Percentiles rank a stretch among this genome's conserved stretches.
Evolutionary conservation across 176 grass and related monocot species (phyloP).

Genomic region (Rhynchospora breviuscula): DNA sequence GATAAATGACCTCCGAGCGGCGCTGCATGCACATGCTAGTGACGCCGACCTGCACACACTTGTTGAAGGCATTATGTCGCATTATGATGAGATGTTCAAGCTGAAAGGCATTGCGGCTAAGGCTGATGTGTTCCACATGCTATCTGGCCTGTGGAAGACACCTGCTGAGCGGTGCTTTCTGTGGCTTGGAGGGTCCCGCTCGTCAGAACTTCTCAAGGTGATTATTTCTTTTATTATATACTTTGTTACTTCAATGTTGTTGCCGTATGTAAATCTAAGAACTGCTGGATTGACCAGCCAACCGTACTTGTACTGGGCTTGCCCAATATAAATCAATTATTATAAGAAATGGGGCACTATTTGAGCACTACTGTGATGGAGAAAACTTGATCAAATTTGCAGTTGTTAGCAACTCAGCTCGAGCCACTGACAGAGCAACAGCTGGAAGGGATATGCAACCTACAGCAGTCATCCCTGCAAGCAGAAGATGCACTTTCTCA

Average conservation of each 20-base stretch:
- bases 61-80: constrained; percentile 61
- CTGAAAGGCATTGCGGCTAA: constrained; percentile 78
- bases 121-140: constrained; percentile 83
- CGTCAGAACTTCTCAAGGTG: constrained; percentile 93
- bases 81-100: constrained; percentile 82
- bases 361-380: background rate
- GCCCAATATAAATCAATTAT: background rate
- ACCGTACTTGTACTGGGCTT: background rate
- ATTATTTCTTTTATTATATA: constrained; percentile 21
- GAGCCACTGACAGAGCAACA: constrained; percentile 85
- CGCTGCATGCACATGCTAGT: constrained; percentile 52
- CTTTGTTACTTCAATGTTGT: background rate
- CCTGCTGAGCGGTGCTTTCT: constrained; percentile 94
- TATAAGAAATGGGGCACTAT: background rate
- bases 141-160: constrained; percentile 98
- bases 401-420: constrained; percentile 69
- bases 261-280: background rate
- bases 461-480: constrained; percentile 83
- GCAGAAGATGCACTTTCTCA: constrained; percentile 87
- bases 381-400: constrained; percentile 15
- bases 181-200: constrained; percentile 90
- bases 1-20: constrained; percentile 62
- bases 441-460: constrained; percentile 62
- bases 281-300: background rate
- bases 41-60: constrained; percentile 54